phyloP scores from a whole-genome alignment of 768 basidiomycete genomes.

The Pleurotus tuoliensis region DNA sequence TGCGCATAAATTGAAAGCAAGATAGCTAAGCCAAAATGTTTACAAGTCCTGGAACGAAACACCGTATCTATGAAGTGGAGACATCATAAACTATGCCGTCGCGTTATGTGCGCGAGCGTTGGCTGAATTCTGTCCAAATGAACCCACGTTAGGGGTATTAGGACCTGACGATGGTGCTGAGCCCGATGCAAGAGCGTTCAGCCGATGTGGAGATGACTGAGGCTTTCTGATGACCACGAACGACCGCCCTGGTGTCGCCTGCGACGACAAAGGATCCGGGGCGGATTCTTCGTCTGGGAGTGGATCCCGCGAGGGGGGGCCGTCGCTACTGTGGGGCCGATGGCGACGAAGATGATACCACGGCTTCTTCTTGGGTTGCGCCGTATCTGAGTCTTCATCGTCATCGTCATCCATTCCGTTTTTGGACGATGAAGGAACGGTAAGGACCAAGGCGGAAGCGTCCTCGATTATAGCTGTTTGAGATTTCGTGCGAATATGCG shows the following conservation, averaged over 20 bases:
- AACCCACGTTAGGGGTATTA: neutral
- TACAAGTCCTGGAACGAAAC: neutral
- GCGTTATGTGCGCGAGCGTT: constrained; percentile 16
- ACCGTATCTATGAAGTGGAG: neutral
- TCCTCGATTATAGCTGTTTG: constrained; percentile 85
- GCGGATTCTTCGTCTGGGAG: constrained; percentile 33
- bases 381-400: constrained; percentile 36
- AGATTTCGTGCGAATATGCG: constrained; percentile 71
- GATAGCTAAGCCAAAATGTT: neutral
- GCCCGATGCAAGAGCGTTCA: constrained; percentile 24
- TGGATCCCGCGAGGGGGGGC: constrained; percentile 22
- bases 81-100: constrained; percentile 11
- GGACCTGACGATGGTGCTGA: neutral
- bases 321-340: constrained; percentile 58
- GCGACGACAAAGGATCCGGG: constrained; percentile 21
- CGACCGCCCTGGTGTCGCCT: constrained; percentile 40
- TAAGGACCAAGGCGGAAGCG: constrained; percentile 28
- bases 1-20: constrained; percentile 6
- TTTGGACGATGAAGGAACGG: constrained; percentile 10
- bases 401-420: constrained; percentile 17
- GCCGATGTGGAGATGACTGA: constrained; percentile 31
- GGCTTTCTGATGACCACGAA: constrained; percentile 67
- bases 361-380: constrained; percentile 57
- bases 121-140: constrained; percentile 9
- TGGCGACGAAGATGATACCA: constrained; percentile 65